phyloP scores from a whole-genome alignment of 75 land plant genomes.

The Ceratopteris richardii region DNA sequence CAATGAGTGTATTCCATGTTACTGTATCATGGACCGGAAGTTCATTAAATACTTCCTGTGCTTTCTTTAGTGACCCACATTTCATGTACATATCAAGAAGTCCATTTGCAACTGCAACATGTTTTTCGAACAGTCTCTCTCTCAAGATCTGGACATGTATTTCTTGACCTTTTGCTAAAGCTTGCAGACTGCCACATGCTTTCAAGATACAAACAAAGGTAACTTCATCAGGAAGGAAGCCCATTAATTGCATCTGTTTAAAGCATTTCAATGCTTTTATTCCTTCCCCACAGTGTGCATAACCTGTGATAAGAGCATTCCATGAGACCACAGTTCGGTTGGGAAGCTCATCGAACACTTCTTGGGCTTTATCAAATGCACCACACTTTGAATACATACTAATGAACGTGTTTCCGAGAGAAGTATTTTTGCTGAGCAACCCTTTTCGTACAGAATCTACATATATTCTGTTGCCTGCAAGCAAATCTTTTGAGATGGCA shows the following conservation, averaged over 20 bases:
- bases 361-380: background rate
- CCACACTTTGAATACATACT: constrained; percentile 16
- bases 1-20: constrained; percentile 6
- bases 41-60: background rate
- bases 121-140: background rate
- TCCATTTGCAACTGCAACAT: constrained; percentile 6
- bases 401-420: constrained; percentile 1
- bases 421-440: background rate
- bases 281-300: constrained; percentile 7
- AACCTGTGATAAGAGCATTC: constrained; percentile 16
- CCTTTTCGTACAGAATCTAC: background rate
- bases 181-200: constrained; percentile 7
- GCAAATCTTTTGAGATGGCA: background rate
- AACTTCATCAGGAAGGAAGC: constrained; percentile 6
- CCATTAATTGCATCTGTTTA: constrained; percentile 11
- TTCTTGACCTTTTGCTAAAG: constrained; percentile 3
- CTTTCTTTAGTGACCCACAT: constrained; percentile 14
- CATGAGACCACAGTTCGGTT: constrained; percentile 10
- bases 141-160: background rate
- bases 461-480: too few relatives aligned
- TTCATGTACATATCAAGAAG: constrained; percentile 13
- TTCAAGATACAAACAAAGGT: constrained; percentile 11
- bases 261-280: constrained; percentile 11
- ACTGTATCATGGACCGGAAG: background rate
- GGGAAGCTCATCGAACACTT: constrained; percentile 11